phyloP scores from a whole-genome alignment of 495 filamentous ascomycete species.

The Talaromyces thailandensis region DNA sequence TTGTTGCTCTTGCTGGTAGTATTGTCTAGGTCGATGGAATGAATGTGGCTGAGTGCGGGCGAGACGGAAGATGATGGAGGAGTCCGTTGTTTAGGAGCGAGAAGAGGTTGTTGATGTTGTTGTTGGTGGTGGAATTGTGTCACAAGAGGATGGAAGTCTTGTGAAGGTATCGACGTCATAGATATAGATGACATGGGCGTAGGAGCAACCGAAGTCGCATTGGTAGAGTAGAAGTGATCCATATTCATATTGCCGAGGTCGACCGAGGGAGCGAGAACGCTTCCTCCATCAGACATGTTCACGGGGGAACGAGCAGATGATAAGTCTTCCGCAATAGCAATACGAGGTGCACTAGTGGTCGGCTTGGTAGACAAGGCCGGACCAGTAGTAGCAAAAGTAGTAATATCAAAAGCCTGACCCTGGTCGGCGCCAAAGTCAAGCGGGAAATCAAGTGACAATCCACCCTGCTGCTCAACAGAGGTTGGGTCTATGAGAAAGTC shows the following conservation, averaged over 20 bases:
- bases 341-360: not conserved
- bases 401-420: not conserved
- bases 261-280: not conserved
- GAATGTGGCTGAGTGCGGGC: not conserved
- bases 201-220: not conserved
- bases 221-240: conserved; percentile 2
- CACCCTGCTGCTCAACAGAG: not conserved
- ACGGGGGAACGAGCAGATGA: not conserved
- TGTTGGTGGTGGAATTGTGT: not conserved
- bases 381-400: not conserved
- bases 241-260: conserved; percentile 2
- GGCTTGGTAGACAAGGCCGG: not conserved
- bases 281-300: conserved; percentile 1
- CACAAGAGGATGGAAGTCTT: not conserved
- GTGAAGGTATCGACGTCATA: not conserved
- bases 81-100: conserved; percentile 5
- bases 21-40: not conserved
- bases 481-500: conserved; percentile 1
- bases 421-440: conserved; percentile 1
- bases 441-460: not conserved
- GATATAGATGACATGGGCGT: not conserved
- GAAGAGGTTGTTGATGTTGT: conserved; percentile 1
- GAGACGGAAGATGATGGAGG: not conserved
- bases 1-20: not conserved
- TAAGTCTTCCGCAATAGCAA: not conserved